Evolutionary conservation across 257 asterid species (phyloP).

Genomic region (Coffea canephora): DNA sequence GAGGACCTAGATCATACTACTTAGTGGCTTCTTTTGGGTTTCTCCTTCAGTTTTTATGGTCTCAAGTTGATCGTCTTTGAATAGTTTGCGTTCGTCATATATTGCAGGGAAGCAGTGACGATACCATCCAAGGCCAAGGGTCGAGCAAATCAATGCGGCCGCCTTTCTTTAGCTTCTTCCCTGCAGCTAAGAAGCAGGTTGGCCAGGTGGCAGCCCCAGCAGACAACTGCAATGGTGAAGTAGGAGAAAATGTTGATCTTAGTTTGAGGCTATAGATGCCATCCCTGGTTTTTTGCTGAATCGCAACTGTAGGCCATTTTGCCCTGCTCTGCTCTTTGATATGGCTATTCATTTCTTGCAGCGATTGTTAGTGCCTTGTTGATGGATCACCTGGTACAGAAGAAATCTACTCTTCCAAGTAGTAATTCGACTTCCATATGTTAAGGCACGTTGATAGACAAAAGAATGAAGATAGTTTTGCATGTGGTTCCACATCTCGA

Average conservation of each 20-base stretch:
- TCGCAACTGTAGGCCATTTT: neutral
- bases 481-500: neutral
- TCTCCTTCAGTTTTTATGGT: neutral
- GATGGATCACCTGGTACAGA: neutral
- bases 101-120: constrained; percentile 43
- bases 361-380: neutral
- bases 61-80: constrained; percentile 5
- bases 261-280: constrained; percentile 55
- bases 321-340: neutral
- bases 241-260: constrained; percentile 62
- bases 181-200: constrained; percentile 28
- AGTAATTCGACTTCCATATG: neutral
- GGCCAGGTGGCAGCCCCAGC: constrained; percentile 23
- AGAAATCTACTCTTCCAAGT: neutral
- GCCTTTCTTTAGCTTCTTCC: constrained; percentile 55
- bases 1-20: neutral
- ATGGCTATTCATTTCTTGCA: constrained; percentile 7
- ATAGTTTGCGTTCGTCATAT: neutral
- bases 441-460: neutral
- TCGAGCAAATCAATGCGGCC: constrained; percentile 34
- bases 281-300: too few species aligned
- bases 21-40: neutral
- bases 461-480: neutral
- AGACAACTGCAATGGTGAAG: constrained; percentile 32
- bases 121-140: constrained; percentile 23